A percentile compares a stretch with the other conserved stretches of the same genome.
Evolutionary conservation across 805 yeast species (phyloP).

Genomic region (Lipomyces sp.): DNA sequence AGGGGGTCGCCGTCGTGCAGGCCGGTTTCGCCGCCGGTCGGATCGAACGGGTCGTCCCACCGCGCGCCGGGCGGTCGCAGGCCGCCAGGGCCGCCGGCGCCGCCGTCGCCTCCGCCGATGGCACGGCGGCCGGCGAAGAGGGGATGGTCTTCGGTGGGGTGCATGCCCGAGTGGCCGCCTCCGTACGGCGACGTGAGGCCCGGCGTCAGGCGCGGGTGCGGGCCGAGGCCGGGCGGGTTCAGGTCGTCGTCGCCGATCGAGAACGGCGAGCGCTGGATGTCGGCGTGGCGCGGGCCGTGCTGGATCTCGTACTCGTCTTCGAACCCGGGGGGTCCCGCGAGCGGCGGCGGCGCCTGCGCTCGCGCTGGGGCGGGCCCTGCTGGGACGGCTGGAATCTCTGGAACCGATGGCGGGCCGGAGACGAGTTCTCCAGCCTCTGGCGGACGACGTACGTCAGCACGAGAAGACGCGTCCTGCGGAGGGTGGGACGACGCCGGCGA

Average conservation of each 20-base stretch:
- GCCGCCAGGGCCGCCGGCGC: conserved; percentile 25
- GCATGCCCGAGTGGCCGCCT: conserved; percentile 28
- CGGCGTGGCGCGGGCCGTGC: conserved; percentile 12
- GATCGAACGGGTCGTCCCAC: conserved; percentile 40
- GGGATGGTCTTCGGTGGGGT: conserved; percentile 30
- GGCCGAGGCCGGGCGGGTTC: conserved; percentile 42
- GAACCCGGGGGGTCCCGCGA: conserved; percentile 42
- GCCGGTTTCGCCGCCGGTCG: conserved; percentile 18
- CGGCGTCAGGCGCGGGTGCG: conserved; percentile 38
- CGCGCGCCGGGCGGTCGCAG: conserved; percentile 40
- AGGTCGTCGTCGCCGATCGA: conserved; percentile 41
- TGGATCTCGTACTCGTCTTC: conserved; percentile 44
- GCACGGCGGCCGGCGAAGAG: conserved; percentile 22
- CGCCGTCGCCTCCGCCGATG: conserved; percentile 27
- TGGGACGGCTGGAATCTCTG: conserved; percentile 2
- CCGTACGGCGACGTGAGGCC: conserved; percentile 12
- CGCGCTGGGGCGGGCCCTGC: neutral
- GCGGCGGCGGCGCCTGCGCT: conserved; percentile 17
- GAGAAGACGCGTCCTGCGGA: no score
- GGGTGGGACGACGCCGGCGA: no score
- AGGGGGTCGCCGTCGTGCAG: conserved; percentile 1
- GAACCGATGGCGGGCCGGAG: neutral
- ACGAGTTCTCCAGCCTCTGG: no score
- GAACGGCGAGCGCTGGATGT: conserved; percentile 21
- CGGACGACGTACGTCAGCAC: no score